phyloP scores from a whole-genome alignment of 208 protist genomes.

The Jaenimonas drosophilae region DNA sequence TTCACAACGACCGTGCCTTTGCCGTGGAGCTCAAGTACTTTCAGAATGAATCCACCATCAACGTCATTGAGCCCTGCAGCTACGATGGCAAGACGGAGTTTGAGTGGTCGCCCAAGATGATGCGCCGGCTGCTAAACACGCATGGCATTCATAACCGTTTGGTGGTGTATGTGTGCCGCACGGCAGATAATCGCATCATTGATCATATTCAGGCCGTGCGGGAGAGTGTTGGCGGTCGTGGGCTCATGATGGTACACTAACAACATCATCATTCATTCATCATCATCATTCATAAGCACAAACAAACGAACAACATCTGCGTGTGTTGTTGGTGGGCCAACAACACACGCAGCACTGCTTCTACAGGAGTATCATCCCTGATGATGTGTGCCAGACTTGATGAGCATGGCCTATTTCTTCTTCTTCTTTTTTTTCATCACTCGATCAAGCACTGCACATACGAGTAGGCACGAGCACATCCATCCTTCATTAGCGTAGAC shows the following conservation, averaged over 20 bases:
- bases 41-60: constrained; percentile 78
- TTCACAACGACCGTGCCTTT: constrained; percentile 88
- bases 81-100: constrained; percentile 86
- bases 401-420: no score
- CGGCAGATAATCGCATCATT: constrained; percentile 82
- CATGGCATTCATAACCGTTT: constrained; percentile 86
- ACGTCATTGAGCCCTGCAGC: constrained; percentile 79
- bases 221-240: constrained; percentile 76
- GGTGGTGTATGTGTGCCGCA: constrained; percentile 75
- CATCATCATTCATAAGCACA: no score
- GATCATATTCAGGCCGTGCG: constrained; percentile 85
- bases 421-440: no score
- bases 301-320: no score
- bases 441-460: no score
- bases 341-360: no score
- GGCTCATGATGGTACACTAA: constrained; percentile 86
- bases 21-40: constrained; percentile 90
- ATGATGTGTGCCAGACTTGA: no score
- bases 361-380: no score
- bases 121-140: constrained; percentile 74
- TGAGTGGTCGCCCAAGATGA: constrained; percentile 91
- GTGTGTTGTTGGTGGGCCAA: no score
- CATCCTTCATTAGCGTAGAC: no score
- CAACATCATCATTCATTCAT: no score
- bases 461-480: no score